Percentiles rank a stretch among this genome's conserved stretches.
These are phyloP conservation scores for Sugiyamaella neomexicana DNA, from an alignment of 1,139 yeast genomes.

Conservation along the genomic window DNA sequence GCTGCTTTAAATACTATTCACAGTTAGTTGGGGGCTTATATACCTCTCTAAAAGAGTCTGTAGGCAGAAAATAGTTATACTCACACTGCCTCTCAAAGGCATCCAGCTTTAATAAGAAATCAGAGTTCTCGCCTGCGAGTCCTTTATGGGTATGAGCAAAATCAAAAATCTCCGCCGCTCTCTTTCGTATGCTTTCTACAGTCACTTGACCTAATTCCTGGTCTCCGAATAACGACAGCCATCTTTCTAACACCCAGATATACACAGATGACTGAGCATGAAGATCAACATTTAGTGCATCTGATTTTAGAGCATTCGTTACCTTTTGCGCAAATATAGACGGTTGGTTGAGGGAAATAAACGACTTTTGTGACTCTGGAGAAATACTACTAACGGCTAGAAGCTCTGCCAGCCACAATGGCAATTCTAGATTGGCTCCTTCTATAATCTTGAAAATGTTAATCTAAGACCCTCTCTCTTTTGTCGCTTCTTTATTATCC, in stretches of 20 bases:
- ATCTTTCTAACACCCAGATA: slow-evolving; percentile 66
- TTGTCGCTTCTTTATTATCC: background rate
- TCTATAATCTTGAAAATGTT: slow-evolving; percentile 47
- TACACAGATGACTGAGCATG: slow-evolving; percentile 67
- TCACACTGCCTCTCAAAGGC: slow-evolving; percentile 61
- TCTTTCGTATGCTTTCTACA: slow-evolving; percentile 53
- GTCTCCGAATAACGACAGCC: slow-evolving; percentile 72
- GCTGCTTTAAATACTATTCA: slow-evolving; percentile 53
- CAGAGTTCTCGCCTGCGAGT: slow-evolving; percentile 38
- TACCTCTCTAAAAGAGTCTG: too few relatives aligned
- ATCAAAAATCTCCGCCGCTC: slow-evolving; percentile 72
- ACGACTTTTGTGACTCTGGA: slow-evolving; percentile 50
- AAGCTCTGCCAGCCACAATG: slow-evolving; percentile 85
- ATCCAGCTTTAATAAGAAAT: slow-evolving; percentile 66
- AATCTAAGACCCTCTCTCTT: background rate
- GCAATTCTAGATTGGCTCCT: slow-evolving; percentile 73
- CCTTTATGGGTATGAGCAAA: slow-evolving; percentile 59
- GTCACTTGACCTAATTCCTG: slow-evolving; percentile 58
- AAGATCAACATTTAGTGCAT: slow-evolving; percentile 65
- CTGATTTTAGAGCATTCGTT: slow-evolving; percentile 78
- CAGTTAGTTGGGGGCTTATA: slow-evolving; percentile 5
- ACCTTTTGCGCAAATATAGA: slow-evolving; percentile 63
- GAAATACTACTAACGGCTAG: slow-evolving; percentile 51
- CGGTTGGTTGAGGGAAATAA: slow-evolving; percentile 69
- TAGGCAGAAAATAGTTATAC: too few relatives aligned